These are phyloP conservation scores for Porphyrellus cyaneotinctus DNA, from an alignment of 768 basidiomycete genomes.

Conservation along the genomic window DNA sequence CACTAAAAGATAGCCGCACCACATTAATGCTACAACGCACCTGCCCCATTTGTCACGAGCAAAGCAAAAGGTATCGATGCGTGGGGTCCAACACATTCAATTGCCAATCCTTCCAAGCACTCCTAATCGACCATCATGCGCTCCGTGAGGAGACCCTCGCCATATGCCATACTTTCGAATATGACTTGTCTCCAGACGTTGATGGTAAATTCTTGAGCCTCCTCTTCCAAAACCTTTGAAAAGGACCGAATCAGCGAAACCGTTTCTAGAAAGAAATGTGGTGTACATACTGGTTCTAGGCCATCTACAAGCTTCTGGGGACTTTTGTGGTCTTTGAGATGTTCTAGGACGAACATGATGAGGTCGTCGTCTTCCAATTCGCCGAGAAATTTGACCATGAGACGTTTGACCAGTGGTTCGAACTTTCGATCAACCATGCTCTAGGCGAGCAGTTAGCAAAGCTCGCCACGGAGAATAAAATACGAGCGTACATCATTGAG, in stretches of 20 bases:
- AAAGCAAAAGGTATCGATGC: slow-evolving; percentile 25
- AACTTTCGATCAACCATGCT: slow-evolving; percentile 80
- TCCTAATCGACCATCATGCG: slow-evolving; percentile 71
- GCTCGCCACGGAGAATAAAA: neutral
- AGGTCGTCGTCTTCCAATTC: slow-evolving; percentile 93
- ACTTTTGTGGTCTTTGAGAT: slow-evolving; percentile 85
- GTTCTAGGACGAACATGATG: slow-evolving; percentile 90
- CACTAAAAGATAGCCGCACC: slow-evolving; percentile 19
- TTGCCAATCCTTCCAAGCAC: slow-evolving; percentile 6
- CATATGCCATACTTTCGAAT: slow-evolving; percentile 93
- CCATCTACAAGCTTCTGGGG: slow-evolving; percentile 86
- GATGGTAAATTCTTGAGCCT: slow-evolving; percentile 74
- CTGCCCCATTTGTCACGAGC: slow-evolving; percentile 42
- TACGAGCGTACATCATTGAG: slow-evolving; percentile 67
- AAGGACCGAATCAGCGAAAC: neutral
- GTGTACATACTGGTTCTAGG: slow-evolving; percentile 76
- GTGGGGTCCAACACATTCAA: slow-evolving; percentile 16
- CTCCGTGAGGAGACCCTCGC: slow-evolving; percentile 84
- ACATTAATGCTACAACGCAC: slow-evolving; percentile 58
- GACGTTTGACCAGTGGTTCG: slow-evolving; percentile 74
- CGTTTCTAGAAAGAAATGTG: neutral
- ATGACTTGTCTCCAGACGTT: slow-evolving; percentile 89
- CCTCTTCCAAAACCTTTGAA: slow-evolving; percentile 84
- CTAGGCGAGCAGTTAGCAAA: slow-evolving; percentile 41
- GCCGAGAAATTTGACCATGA: slow-evolving; percentile 85